phyloP scores from a whole-genome alignment of 176 grass and related monocot species.

The Juncus inflexus region DNA sequence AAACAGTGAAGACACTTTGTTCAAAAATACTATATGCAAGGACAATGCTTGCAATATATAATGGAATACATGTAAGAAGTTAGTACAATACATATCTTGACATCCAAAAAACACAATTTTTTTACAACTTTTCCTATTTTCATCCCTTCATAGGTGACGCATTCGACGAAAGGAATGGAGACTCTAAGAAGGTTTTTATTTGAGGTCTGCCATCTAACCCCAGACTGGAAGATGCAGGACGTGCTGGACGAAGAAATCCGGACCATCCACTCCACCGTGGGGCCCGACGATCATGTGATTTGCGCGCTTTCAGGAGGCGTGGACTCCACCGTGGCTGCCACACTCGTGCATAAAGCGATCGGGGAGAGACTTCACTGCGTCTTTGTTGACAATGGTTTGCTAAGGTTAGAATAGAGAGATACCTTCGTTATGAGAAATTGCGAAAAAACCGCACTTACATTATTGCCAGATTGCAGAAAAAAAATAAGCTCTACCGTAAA shows the following conservation, averaged over 20 bases:
- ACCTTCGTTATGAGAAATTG: no score
- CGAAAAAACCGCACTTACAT: no score
- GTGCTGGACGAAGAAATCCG: slow-evolving; percentile 84
- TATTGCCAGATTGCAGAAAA: no score
- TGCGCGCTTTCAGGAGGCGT: slow-evolving; percentile 85
- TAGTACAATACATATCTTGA: no score
- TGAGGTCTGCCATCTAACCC: slow-evolving; percentile 60
- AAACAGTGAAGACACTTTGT: no score
- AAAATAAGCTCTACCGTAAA: no score
- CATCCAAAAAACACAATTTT: neutral
- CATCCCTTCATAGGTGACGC: slow-evolving; percentile 55
- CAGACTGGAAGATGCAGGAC: slow-evolving; percentile 92
- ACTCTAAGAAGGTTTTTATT: slow-evolving; percentile 69
- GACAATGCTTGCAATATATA: no score
- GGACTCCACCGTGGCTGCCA: slow-evolving; percentile 77
- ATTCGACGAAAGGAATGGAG: slow-evolving; percentile 87
- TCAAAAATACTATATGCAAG: no score
- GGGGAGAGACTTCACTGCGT: slow-evolving; percentile 79
- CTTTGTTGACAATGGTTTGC: slow-evolving; percentile 82
- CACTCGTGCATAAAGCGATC: slow-evolving; percentile 78
- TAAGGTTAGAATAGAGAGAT: slow-evolving; percentile 42
- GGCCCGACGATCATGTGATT: slow-evolving; percentile 67
- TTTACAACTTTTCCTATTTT: neutral
- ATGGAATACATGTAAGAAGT: no score
- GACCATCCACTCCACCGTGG: slow-evolving; percentile 57